Percentiles rank a stretch among this genome's conserved stretches.
These are phyloP conservation scores for Hymenoscyphus fructigenus DNA, from an alignment of 2,329 filamentous ascomycete genomes.

Conservation along the genomic window DNA sequence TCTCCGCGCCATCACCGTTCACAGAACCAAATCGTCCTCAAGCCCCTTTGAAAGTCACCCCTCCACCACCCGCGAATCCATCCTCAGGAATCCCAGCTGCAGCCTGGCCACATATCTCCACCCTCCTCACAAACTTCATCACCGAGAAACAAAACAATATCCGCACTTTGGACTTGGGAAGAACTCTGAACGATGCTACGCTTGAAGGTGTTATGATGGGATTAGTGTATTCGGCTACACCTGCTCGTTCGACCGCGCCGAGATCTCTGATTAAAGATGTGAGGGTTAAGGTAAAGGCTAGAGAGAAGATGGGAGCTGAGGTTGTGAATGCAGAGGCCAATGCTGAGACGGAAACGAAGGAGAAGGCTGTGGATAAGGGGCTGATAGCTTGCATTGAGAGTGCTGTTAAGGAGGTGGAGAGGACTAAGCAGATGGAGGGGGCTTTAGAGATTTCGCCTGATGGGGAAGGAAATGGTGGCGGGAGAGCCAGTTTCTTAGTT, in stretches of 20 bases:
- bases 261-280: too few relatives aligned
- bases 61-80: background rate
- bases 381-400: constrained; percentile 14
- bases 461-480: constrained; percentile 9
- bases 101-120: constrained; percentile 18
- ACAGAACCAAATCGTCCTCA: constrained; percentile 3
- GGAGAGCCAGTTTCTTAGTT: constrained; percentile 28
- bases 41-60: background rate
- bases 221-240: constrained; percentile 17
- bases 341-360: background rate
- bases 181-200: constrained; percentile 10
- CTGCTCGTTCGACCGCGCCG: background rate
- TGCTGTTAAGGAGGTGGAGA: constrained; percentile 24
- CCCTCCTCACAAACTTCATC: constrained; percentile 9
- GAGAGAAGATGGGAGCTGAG: background rate
- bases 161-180: constrained; percentile 19
- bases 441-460: constrained; percentile 20
- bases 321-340: background rate
- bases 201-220: constrained; percentile 21
- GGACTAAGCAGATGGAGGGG: constrained; percentile 25
- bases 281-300: background rate
- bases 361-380: constrained; percentile 10
- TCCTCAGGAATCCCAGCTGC: constrained; percentile 7
- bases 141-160: constrained; percentile 12
- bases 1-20: constrained; percentile 5